phyloP scores from a whole-genome alignment of 768 basidiomycete genomes.

The Leccinum ochraceum region DNA sequence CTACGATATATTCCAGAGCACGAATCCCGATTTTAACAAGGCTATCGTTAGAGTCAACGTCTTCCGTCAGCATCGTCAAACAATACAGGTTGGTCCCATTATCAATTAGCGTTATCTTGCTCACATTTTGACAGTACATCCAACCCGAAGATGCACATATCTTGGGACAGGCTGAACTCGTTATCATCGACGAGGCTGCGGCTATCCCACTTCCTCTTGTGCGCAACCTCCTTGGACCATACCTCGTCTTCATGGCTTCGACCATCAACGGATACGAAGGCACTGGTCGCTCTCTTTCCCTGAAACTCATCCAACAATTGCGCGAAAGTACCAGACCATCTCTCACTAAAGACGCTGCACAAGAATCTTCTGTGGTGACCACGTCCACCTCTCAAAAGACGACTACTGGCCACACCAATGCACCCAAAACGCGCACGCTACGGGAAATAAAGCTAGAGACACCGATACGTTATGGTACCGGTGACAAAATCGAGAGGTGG shows the following conservation, averaged over 20 bases:
- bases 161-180: slow-evolving; percentile 94
- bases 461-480: slow-evolving; percentile 87
- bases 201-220: slow-evolving; percentile 97
- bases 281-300: slow-evolving; percentile 95
- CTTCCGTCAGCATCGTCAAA: slow-evolving; percentile 91
- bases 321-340: slow-evolving; percentile 88
- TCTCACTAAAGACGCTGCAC: slow-evolving; percentile 59
- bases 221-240: slow-evolving; percentile 90
- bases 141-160: slow-evolving; percentile 98
- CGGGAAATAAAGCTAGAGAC: slow-evolving; percentile 94
- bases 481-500: slow-evolving; percentile 94
- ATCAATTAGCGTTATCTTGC: not conserved
- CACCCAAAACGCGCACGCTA: slow-evolving; percentile 67
- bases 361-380: slow-evolving; percentile 38
- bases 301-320: slow-evolving; percentile 96
- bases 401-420: slow-evolving; percentile 47
- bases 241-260: slow-evolving; percentile 98
- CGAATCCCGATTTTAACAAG: slow-evolving; percentile 92
- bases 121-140: slow-evolving; percentile 71
- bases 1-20: slow-evolving; percentile 94
- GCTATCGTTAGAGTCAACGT: slow-evolving; percentile 95
- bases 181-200: slow-evolving; percentile 98
- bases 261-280: slow-evolving; percentile 99
- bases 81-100: slow-evolving; percentile 75
- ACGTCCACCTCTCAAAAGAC: slow-evolving; percentile 54